Evolutionary conservation across 179 eudicot genomes (phyloP), one percentile per base, ranked within the genome.

Genomic region (Nepenthes alata): DNA sequence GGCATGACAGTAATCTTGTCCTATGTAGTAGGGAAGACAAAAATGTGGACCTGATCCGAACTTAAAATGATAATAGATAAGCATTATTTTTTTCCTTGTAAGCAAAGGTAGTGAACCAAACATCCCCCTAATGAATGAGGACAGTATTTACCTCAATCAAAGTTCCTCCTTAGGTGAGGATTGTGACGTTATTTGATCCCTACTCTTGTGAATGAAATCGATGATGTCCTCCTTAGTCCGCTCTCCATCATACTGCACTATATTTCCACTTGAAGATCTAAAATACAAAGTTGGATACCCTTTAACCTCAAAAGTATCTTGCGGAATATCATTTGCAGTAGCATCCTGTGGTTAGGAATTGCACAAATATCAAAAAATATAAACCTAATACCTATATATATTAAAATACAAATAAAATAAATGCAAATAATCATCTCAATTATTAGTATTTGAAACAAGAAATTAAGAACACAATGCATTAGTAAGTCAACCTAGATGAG

Each of bases 261-360:
- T n/a, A 44, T 87, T 77, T 48, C 95, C 97, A 74, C 81, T 85
- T 14, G 95, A 81, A 49, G 95, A 70, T 78, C 77, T 76, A 61
- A 89, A 85, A 79, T 87, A 89, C 57, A 89, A 16, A 13, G 97
- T 87, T 37, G 97, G 97, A 72, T 87, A 87, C 48, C 97, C 97
- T 76, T 89, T 78, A 47, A 87, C 87, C 0, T 85, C 86, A 53
- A 87, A 87, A 6, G 72, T 55, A 50, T 78, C 95, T 35, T 60
- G 72, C 12, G 89, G 83, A 44, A 79, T 65, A 75, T 89, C 97
- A 74, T 89, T 89, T 64, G 87, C 95, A 52, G 97, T 87, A n/a
- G 89, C 89, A 81, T 89, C 97, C 97, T 89, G 72, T 25, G 67
- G 45, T 52, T 52, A 52, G 55, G 55, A 15, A 15, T 4, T 4